Percentiles rank a stretch among this genome's conserved stretches.
Conservation (phyloP, 2,329 filamentous ascomycete genomes). For the Periconia macrospinosa region DNA sequence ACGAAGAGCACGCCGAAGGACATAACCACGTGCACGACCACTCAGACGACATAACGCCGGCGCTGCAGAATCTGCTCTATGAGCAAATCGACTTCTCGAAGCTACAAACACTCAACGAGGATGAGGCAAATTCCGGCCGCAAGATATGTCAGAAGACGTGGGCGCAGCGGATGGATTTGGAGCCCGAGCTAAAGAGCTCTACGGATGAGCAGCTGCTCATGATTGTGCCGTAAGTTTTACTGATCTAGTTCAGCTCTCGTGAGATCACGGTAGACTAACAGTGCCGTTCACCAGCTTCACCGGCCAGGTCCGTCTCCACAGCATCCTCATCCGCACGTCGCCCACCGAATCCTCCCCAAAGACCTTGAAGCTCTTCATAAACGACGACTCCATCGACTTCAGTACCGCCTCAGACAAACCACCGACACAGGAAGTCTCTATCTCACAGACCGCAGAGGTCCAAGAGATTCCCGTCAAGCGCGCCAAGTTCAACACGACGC, state of each 20-base stretch:
- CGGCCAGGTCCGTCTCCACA: constrained; percentile 89
- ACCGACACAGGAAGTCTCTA: constrained; percentile 74
- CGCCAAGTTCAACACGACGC: constrained; percentile 86
- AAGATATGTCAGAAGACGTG: constrained; percentile 88
- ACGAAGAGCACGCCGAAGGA: constrained; percentile 57
- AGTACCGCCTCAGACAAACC: constrained; percentile 67
- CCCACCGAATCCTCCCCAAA: constrained; percentile 70
- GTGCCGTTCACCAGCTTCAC: constrained; percentile 67
- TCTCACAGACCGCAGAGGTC: constrained; percentile 77
- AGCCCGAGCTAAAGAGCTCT: constrained; percentile 81
- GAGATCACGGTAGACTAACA: background rate
- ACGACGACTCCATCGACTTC: constrained; percentile 86
- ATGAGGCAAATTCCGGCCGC: constrained; percentile 66
- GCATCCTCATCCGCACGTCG: constrained; percentile 81
- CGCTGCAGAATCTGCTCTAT: constrained; percentile 87
- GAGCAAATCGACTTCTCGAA: constrained; percentile 87
- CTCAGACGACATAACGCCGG: constrained; percentile 87
- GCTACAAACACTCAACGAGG: constrained; percentile 84
- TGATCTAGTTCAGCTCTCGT: background rate
- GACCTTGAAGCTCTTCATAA: constrained; percentile 85
- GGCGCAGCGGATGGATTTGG: constrained; percentile 71
- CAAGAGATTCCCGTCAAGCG: constrained; percentile 87
- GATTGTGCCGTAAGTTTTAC: constrained; percentile 73
- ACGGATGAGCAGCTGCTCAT: constrained; percentile 93
- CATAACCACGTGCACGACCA: constrained; percentile 75